phyloP scores from a whole-genome alignment of 2,329 filamentous ascomycete genomes.

The Aaosphaeria arxii region DNA sequence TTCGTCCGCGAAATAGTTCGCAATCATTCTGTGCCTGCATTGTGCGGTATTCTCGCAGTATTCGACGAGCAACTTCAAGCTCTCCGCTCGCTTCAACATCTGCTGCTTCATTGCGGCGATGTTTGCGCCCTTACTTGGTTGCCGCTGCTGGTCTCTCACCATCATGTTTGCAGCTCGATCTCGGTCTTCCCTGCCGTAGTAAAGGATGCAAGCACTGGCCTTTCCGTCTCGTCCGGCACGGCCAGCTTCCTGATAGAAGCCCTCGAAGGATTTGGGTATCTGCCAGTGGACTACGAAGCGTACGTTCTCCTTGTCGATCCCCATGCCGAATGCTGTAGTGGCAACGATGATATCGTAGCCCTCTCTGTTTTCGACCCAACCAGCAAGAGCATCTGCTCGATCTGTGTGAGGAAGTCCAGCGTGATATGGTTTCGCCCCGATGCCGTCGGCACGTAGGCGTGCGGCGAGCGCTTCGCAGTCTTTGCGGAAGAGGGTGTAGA shows the following conservation, averaged over 20 bases:
- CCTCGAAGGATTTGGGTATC: constrained; percentile 89
- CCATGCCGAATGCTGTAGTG: constrained; percentile 96
- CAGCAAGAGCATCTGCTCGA: constrained; percentile 68
- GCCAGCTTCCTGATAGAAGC: constrained; percentile 93
- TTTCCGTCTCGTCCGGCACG: constrained; percentile 88
- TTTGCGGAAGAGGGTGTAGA: constrained; percentile 72
- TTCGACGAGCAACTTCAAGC: constrained; percentile 58
- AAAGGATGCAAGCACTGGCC: constrained; percentile 81
- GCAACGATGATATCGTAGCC: constrained; percentile 92
- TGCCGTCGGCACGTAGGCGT: constrained; percentile 63
- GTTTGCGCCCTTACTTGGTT: constrained; percentile 44
- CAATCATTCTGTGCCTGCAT: constrained; percentile 63
- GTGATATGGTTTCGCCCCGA: constrained; percentile 73
- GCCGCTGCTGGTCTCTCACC: constrained; percentile 46
- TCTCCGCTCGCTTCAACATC: constrained; percentile 40
- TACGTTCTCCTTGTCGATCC: constrained; percentile 93
- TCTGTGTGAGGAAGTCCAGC: constrained; percentile 62
- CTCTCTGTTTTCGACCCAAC: constrained; percentile 69
- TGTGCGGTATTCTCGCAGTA: constrained; percentile 76
- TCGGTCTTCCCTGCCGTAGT: constrained; percentile 85
- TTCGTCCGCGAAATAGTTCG: constrained; percentile 36
- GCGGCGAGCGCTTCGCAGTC: constrained; percentile 71
- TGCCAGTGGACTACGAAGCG: constrained; percentile 96
- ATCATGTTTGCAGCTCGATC: constrained; percentile 65
- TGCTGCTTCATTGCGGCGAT: constrained; percentile 33